These are phyloP conservation scores for Candida ortonii DNA, from an alignment of 805 yeast species.

Conservation along the genomic window DNA sequence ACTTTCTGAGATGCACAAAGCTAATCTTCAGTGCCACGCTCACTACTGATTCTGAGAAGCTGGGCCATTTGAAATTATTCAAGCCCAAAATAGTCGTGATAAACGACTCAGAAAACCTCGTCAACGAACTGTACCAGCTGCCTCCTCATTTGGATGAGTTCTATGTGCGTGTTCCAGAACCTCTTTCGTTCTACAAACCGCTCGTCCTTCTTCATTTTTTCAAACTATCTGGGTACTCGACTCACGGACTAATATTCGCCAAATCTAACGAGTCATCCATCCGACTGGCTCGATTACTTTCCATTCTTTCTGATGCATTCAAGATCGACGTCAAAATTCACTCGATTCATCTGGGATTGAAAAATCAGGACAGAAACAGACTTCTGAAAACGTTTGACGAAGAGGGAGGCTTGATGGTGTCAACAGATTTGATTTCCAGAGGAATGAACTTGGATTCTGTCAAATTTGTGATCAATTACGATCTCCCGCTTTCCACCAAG, in stretches of 20 bases:
- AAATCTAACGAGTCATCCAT: slow-evolving; percentile 84
- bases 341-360: slow-evolving; percentile 59
- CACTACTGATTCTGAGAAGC: slow-evolving; percentile 87
- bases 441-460: slow-evolving; percentile 81
- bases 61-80: slow-evolving; percentile 65
- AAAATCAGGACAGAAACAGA: slow-evolving; percentile 50
- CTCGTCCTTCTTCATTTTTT: slow-evolving; percentile 62
- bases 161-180: slow-evolving; percentile 28
- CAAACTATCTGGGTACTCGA: slow-evolving; percentile 27
- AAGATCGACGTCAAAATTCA: slow-evolving; percentile 27
- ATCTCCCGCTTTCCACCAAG: slow-evolving; percentile 80
- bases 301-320: slow-evolving; percentile 36
- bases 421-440: slow-evolving; percentile 93
- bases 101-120: slow-evolving; percentile 46
- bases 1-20: slow-evolving; percentile 47
- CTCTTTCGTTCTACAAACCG: slow-evolving; percentile 60
- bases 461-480: slow-evolving; percentile 81
- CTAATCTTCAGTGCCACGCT: slow-evolving; percentile 90
- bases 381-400: slow-evolving; percentile 57
- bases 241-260: slow-evolving; percentile 58
- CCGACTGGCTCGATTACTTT: slow-evolving; percentile 65
- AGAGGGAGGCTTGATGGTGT: slow-evolving; percentile 52
- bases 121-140: slow-evolving; percentile 56
- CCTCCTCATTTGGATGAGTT: slow-evolving; percentile 48
- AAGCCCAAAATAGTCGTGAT: slow-evolving; percentile 75